Evolutionary conservation across 345 rosid species (phyloP).

Genomic region (Murraya paniculata): DNA sequence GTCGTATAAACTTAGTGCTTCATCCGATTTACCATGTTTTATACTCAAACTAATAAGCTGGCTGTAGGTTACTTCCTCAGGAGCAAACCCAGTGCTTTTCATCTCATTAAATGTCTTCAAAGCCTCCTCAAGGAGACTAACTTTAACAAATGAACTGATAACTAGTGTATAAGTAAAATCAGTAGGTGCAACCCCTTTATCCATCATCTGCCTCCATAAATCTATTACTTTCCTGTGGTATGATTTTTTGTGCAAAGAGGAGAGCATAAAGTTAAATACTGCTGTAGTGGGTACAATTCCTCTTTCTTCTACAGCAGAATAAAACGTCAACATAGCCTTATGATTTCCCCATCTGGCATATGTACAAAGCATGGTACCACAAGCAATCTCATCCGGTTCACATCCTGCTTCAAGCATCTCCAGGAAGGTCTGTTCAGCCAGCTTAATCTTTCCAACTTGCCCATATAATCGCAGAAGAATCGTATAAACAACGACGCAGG

Average conservation of each 20-base stretch:
- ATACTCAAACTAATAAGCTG: constrained; percentile 56
- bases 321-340: constrained; percentile 71
- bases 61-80: constrained; percentile 83
- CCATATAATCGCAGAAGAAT: constrained; percentile 74
- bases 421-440: constrained; percentile 83
- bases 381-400: constrained; percentile 91
- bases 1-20: constrained; percentile 56
- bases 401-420: constrained; percentile 93
- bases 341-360: constrained; percentile 97
- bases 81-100: constrained; percentile 60
- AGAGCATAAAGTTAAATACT: constrained; percentile 87
- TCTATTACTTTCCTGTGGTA: constrained; percentile 65
- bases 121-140: constrained; percentile 53
- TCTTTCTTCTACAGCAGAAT: constrained; percentile 73
- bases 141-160: constrained; percentile 68
- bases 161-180: constrained; percentile 73
- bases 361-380: constrained; percentile 88
- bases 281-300: constrained; percentile 49
- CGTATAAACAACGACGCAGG: constrained; percentile 73
- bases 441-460: constrained; percentile 79
- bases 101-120: constrained; percentile 60
- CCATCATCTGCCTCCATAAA: constrained; percentile 68
- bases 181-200: constrained; percentile 51
- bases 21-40: constrained; percentile 54
- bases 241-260: constrained; percentile 87